Evolutionary conservation across 2,329 filamentous ascomycete genomes (phyloP).

Genomic region (Monosporascus sp.): DNA sequence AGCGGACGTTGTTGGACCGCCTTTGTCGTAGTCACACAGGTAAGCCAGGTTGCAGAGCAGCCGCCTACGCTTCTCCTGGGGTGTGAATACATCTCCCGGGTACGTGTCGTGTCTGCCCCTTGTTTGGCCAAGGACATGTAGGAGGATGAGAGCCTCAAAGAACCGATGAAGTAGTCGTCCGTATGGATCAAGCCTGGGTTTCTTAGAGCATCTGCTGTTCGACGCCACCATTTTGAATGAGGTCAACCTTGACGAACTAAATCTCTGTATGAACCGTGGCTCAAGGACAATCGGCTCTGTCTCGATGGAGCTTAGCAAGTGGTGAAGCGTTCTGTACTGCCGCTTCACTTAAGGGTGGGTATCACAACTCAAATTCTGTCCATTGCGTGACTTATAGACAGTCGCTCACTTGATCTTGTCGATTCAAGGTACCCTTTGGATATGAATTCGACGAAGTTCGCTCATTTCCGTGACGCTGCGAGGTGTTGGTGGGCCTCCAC

Average conservation of each 20-base stretch:
- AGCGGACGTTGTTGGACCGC: constrained; percentile 39
- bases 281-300: neutral
- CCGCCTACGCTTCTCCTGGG: constrained; percentile 4
- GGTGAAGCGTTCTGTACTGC: no score
- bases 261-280: neutral
- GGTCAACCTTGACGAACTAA: neutral
- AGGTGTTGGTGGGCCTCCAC: neutral
- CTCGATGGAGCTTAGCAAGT: neutral
- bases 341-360: no score
- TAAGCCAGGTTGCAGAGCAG: constrained; percentile 38
- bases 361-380: no score
- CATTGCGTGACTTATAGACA: no score
- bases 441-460: neutral
- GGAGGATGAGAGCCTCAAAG: neutral
- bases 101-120: neutral
- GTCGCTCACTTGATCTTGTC: neutral
- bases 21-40: constrained; percentile 42
- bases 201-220: neutral
- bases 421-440: neutral
- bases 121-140: neutral
- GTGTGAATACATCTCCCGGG: neutral
- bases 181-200: neutral
- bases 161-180: neutral
- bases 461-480: neutral
- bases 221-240: neutral